Evolutionary conservation across 768 basidiomycete genomes (phyloP), one percentile per base, ranked within the genome.

Genomic region (Pleurotus pulmonarius): DNA sequence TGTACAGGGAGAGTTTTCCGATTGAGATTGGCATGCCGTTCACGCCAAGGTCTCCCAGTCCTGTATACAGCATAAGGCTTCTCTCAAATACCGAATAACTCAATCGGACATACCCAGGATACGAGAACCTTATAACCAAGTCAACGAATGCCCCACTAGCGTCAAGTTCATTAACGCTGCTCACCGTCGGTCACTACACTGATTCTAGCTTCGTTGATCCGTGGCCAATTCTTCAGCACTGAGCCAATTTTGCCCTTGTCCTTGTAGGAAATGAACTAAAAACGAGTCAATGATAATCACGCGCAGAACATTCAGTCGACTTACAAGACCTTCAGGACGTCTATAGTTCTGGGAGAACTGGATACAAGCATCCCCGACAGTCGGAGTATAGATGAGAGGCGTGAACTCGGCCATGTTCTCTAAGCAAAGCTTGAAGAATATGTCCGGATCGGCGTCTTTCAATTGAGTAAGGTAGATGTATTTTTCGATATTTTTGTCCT

Each of bases 341-440:
- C 88, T 76, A 67, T 86, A 92, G 60, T 86, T 92, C 58, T 87
- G 83, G 18, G 87, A 89, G 73, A 83, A 94, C 64, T 91, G 87
- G 61, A 91, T 67, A 66, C 92, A 94, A 3, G 93, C 94, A 63
- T 95, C 92, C 22, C 94, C 94, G 25, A 96, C 92, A 12, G 90
- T 92, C 0, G 94, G 94, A 0, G 94, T 96, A 68, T 95, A 96
- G 55, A 96, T 92, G 43, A 94, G 78, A 12, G 94, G 93, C 63
- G 78, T 76, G 75, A 82, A 74, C 62, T 82, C 90, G 25, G 82
- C 63, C 82, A 93, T 85, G 67, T 92, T 78, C 44, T 78, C 75
- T 44, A 88, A 69, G 69, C 90, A 86, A 12, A 94, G 76, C 46
- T 78, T 79, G 73, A 92, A 96, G 73, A 94, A 97, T 68, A 88